Evolutionary conservation across 176 grass and related monocot genomes (phyloP), one percentile per base, ranked within the genome.

Genomic region (Aegilops longissima): DNA sequence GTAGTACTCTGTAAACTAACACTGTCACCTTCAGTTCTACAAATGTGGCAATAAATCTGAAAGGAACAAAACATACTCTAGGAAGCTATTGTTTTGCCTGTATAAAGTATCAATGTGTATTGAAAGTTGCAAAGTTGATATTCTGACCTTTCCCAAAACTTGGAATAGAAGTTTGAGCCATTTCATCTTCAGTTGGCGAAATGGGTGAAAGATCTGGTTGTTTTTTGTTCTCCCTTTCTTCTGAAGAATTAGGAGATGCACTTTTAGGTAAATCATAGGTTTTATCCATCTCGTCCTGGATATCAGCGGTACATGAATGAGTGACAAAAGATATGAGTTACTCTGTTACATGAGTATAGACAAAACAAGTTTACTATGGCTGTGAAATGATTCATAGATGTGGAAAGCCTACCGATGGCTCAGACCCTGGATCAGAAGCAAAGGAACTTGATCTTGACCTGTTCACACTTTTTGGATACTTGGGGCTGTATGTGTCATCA

Each of bases 371-470:
- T 83, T 83, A 66, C 20, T 87, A 56, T 56, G 71, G 54, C 80
- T 77, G 70, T 14, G 58, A 35, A 62, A 81, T 72, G 63, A 16
- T 66, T 64, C 24, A 88, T 54, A 68, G 76, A 89, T 14, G 85
- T 69, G 61, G 56, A 59, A 87, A 90, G 67, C 81, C 71, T 98
- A 95, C 95, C 77, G 38, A 82, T 84, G 90, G 77, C 85, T 89
- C 85, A 27, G 76, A 85, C 71, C 92, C 88, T 70, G 87, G 76
- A 91, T 92, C 90, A 58, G 80, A 90, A 59, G 70, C 74, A 35
- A 72, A 86, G 68, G 87, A 86, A 89, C 86, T 70, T 87, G 84
- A 86, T 89, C 77, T 92, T 54, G 88, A 91, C 52, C 77, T 87
- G 63, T 89, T 83, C 70, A 82, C 39, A 75, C 23, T 85, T 90